phyloP scores from a whole-genome alignment of 805 yeast genomes.

The Metschnikowia proteae region DNA sequence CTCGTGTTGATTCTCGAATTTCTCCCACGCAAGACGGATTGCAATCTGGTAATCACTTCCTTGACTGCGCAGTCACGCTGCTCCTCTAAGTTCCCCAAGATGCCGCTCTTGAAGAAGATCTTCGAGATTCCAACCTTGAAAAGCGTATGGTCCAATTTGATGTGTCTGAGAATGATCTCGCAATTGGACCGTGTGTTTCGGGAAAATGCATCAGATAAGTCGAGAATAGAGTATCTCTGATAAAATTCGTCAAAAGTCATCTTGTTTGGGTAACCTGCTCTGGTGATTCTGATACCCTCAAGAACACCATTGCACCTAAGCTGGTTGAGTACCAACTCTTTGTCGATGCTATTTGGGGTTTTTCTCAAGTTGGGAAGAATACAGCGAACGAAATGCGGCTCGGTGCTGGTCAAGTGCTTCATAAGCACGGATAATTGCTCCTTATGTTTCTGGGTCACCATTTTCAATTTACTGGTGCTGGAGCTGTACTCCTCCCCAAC shows the following conservation, averaged over 20 bases:
- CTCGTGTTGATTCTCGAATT: slow-evolving; percentile 48
- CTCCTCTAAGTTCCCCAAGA: slow-evolving; percentile 73
- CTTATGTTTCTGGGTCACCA: slow-evolving; percentile 85
- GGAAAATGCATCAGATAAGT: slow-evolving; percentile 42
- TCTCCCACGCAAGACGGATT: slow-evolving; percentile 64
- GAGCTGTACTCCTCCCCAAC: slow-evolving; percentile 34
- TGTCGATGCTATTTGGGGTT: slow-evolving; percentile 67
- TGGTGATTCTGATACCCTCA: slow-evolving; percentile 95
- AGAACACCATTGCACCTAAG: slow-evolving; percentile 94
- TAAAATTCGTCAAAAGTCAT: slow-evolving; percentile 79
- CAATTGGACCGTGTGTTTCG: slow-evolving; percentile 61
- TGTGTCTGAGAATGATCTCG: slow-evolving; percentile 59
- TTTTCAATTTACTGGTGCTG: slow-evolving; percentile 37
- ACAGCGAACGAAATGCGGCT: slow-evolving; percentile 96
- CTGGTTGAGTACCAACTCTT: slow-evolving; percentile 76
- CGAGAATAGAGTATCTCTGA: slow-evolving; percentile 66
- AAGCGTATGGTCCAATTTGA: slow-evolving; percentile 55
- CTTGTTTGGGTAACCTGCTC: slow-evolving; percentile 96
- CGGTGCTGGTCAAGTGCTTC: slow-evolving; percentile 70
- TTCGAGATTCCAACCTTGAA: slow-evolving; percentile 71
- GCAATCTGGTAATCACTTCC: slow-evolving; percentile 54
- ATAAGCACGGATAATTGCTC: slow-evolving; percentile 74
- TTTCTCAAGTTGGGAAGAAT: slow-evolving; percentile 84
- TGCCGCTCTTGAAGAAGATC: slow-evolving; percentile 73
- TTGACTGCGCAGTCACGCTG: slow-evolving; percentile 64